Percentiles rank a stretch among this genome's conserved stretches.
Evolutionary conservation across 1,284 basidiomycete genomes (phyloP).

Genomic region (Trametes pubescens): DNA sequence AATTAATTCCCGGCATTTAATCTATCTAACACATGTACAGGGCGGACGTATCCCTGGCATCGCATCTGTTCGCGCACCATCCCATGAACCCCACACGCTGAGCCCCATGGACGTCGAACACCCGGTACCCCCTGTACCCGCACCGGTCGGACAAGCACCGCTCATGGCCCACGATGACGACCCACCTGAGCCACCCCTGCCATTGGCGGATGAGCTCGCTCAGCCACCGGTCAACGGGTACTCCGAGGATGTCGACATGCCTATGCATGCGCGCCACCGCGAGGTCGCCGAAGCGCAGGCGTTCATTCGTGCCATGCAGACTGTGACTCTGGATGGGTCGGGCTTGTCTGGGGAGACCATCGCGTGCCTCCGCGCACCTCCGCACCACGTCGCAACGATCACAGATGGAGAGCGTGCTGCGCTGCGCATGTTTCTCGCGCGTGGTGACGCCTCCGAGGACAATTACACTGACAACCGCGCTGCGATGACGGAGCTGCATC

Average conservation of each 20-base stretch:
- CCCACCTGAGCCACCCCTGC: no score
- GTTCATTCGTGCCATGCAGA: conserved; percentile 29
- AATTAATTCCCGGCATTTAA: no score
- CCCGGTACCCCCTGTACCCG: no score
- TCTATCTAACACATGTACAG: no score
- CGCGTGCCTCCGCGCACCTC: background rate
- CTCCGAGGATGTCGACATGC: background rate
- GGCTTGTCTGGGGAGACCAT: conserved; percentile 24
- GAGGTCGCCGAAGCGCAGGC: conserved; percentile 19
- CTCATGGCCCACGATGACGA: no score
- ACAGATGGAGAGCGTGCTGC: background rate
- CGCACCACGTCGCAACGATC: no score
- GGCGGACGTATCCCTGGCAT: no score
- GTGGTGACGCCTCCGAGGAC: conserved; percentile 2
- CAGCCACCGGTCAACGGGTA: background rate
- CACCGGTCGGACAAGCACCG: no score
- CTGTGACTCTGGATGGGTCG: conserved; percentile 35
- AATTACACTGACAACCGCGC: conserved; percentile 11
- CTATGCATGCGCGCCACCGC: conserved; percentile 9
- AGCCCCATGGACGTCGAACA: no score
- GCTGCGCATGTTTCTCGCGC: conserved; percentile 8
- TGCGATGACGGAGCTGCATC: conserved; percentile 2
- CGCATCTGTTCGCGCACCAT: no score
- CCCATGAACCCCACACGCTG: no score
- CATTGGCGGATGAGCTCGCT: background rate